These are phyloP conservation scores for Bipolaris gigantea DNA, from an alignment of 2,329 filamentous ascomycete species.

Conservation along the genomic window DNA sequence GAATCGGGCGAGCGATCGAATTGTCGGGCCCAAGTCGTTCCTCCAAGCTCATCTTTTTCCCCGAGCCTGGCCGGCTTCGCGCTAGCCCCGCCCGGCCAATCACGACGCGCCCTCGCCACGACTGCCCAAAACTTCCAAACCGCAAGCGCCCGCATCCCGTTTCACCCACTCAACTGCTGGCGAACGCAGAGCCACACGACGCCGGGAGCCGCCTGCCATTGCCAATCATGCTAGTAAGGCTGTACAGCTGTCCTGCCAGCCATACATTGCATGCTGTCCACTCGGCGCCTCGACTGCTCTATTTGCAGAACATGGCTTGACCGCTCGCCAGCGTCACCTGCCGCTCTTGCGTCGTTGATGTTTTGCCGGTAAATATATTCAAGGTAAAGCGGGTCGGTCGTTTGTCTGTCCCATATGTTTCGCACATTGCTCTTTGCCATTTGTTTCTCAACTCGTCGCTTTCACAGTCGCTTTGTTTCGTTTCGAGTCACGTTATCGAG, in stretches of 20 bases:
- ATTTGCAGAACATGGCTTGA: constrained; percentile 32
- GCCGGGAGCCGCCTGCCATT: constrained; percentile 31
- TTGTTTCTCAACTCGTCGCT: constrained; percentile 4
- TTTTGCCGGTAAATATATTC: constrained; percentile 25
- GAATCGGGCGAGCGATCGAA: constrained; percentile 15
- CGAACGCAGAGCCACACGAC: constrained; percentile 36
- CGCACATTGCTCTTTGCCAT: constrained; percentile 1
- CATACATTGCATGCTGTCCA: constrained; percentile 35
- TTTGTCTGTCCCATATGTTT: constrained; percentile 12
- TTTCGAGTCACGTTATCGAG: constrained; percentile 13
- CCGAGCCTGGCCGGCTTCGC: constrained; percentile 13
- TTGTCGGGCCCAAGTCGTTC: constrained; percentile 17
- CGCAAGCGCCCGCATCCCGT: constrained; percentile 34
- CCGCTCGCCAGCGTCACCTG: constrained; percentile 16
- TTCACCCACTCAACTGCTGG: constrained; percentile 33
- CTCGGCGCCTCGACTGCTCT: constrained; percentile 36
- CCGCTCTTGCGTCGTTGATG: constrained; percentile 15
- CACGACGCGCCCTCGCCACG: constrained; percentile 24
- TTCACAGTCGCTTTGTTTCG: constrained; percentile 8
- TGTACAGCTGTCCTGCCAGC: constrained; percentile 11
- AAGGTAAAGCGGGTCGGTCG: constrained; percentile 7
- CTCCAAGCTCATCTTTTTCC: constrained; percentile 27
- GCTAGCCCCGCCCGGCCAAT: constrained; percentile 35
- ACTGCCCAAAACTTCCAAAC: constrained; percentile 27
- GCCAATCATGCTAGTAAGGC: constrained; percentile 23